phyloP scores from a whole-genome alignment of 768 basidiomycete species.

The Pleurotus ostreatus region DNA sequence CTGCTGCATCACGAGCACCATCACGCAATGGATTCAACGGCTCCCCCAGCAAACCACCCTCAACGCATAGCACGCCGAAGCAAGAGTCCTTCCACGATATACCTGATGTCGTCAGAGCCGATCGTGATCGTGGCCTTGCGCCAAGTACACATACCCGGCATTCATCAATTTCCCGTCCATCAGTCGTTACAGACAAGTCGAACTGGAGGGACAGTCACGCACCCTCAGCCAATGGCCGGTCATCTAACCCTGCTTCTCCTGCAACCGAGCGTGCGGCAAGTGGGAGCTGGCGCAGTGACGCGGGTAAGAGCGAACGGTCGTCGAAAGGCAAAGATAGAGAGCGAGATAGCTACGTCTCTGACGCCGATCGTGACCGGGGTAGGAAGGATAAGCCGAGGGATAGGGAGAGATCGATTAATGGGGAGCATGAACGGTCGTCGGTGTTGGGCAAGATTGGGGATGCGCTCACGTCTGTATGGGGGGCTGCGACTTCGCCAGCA shows the following conservation, averaged over 20 bases:
- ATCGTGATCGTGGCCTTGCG: not conserved
- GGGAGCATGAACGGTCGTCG: conserved; percentile 24
- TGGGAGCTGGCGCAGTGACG: conserved; percentile 14
- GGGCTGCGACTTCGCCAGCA: conserved; percentile 18
- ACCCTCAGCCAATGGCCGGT: conserved; percentile 5
- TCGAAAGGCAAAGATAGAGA: conserved; percentile 25
- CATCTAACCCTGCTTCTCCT: conserved; percentile 13
- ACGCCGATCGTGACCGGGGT: conserved; percentile 19
- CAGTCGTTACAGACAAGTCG: conserved; percentile 1
- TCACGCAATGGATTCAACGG: conserved; percentile 32
- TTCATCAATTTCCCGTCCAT: not conserved
- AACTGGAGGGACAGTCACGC: not conserved
- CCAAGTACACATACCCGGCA: conserved; percentile 1
- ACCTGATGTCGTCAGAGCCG: conserved; percentile 4
- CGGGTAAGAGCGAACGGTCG: conserved; percentile 12
- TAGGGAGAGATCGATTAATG: conserved; percentile 20
- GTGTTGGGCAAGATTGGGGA: conserved; percentile 36
- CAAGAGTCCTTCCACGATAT: conserved; percentile 3
- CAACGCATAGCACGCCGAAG: conserved; percentile 15
- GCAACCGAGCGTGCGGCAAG: conserved; percentile 13
- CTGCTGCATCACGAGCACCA: conserved; percentile 49
- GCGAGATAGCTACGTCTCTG: conserved; percentile 14
- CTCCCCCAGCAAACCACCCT: conserved; percentile 19
- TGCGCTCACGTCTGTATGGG: conserved; percentile 47
- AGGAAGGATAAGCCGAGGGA: conserved; percentile 10